A percentile compares a stretch with the other conserved stretches of the same genome.
Conservation (phyloP, 116 monocot species). For the Posidonia oceanica region DNA sequence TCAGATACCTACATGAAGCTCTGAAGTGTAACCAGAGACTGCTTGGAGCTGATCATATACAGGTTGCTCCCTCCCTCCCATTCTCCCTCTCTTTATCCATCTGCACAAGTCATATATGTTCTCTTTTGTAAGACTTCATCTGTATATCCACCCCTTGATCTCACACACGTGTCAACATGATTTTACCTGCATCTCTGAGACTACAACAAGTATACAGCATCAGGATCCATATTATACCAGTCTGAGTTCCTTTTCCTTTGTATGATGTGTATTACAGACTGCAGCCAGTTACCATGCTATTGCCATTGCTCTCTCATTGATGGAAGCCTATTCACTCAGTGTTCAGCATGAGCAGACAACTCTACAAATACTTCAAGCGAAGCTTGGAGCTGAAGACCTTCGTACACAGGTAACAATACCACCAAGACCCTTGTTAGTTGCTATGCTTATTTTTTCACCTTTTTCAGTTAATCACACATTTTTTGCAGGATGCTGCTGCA, state of each 20-base stretch:
- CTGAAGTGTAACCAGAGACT: constrained; percentile 95
- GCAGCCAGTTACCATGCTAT: constrained; percentile 99
- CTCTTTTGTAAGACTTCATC: no score
- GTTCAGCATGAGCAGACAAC: constrained; percentile 98
- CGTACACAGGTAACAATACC: constrained; percentile 68
- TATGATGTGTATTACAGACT: constrained; percentile 35
- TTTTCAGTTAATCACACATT: not conserved
- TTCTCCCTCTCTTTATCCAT: not conserved
- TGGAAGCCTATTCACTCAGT: constrained; percentile 93
- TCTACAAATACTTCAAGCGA: constrained; percentile 81
- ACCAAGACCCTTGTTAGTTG: not conserved
- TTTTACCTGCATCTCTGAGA: no score
- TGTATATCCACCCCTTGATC: not conserved
- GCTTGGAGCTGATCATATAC: constrained; percentile 93
- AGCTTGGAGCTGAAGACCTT: constrained; percentile 91
- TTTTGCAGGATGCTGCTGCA: constrained; percentile 90
- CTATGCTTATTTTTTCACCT: no score
- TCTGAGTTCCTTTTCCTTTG: not conserved
- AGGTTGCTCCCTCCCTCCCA: constrained; percentile 31
- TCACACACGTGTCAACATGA: not conserved
- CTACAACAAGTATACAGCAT: no score
- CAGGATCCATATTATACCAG: no score
- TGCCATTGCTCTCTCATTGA: constrained; percentile 91
- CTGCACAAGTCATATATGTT: not conserved
- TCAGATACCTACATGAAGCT: constrained; percentile 94